Evolutionary conservation across 192 early-diverging fungal genomes (phyloP), one percentile per base, ranked within the genome.

Genomic region (Fimicolochytrium jonesii): DNA sequence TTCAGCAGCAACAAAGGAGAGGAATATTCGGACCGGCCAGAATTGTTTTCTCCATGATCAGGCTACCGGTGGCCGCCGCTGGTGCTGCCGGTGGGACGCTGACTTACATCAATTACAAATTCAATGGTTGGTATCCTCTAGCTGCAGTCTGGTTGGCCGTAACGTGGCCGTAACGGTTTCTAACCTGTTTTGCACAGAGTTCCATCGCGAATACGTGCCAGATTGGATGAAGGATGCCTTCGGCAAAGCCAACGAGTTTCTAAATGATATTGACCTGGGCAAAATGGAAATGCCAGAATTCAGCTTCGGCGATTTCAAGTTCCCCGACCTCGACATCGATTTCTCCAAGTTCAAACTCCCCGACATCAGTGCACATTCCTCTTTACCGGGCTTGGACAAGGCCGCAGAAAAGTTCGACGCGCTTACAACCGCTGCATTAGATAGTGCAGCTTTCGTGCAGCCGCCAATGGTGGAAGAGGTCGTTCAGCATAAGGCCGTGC

Each of bases 81-180:
- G 84, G 81, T 0, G 80, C 80, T 11, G 79, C 81, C 4, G 76
- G 77, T 29, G 85, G 85, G 20, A 79, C 76, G 42, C 69, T 79
- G 7, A 78, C 84, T 15, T 77, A 84, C 52, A 81, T 83, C 1
- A 75, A 85, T 37, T 84, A 84, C 54, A 87, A 87, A 44, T 29
- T 69, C 1, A 51, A 67, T 6, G 70, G 46, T 68, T 22, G 3
- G 61, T 64, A 15, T 0, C 26, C 46, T 17, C 48, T 31, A 30
- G 7, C 4, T 31, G 11, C 13, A 13, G 6, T 30, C 23, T 23
- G 11, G 6, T 9, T 23, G 23, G 46, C 7, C 9, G 46, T n/a
- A n/a, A 48, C 22, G 46, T 23, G 11, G 46, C 26, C 9, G 6
- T 26, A 6, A 35, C 10, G 29, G 15, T 61, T 11, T 18, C 1